Evolutionary conservation across 75 land plant genomes (phyloP).

Genomic region (Gnetum montanum): DNA sequence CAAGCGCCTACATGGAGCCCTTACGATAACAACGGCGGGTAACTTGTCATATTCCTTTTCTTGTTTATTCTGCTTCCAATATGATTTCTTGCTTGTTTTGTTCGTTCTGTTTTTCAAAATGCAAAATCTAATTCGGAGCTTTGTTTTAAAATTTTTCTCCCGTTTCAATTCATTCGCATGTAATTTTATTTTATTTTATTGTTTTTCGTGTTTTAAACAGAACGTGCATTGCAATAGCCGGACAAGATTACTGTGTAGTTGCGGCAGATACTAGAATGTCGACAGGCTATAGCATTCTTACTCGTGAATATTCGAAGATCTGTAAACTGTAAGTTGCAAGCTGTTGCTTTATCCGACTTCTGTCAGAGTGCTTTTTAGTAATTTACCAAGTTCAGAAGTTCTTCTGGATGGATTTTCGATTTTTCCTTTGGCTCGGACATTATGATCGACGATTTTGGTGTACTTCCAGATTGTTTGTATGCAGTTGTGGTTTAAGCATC

Average conservation of each 20-base stretch:
- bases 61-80: background rate
- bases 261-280: conserved; percentile 92
- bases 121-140: background rate
- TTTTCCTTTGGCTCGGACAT: no score
- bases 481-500: no score
- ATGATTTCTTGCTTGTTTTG: background rate
- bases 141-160: background rate
- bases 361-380: no score
- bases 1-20: conserved; percentile 49
- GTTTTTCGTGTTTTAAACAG: conserved; percentile 19
- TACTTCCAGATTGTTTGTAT: no score
- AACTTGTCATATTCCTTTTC: conserved; percentile 1
- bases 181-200: background rate
- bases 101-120: background rate
- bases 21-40: conserved; percentile 98
- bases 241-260: conserved; percentile 82
- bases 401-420: no score
- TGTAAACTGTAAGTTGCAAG: conserved; percentile 62
- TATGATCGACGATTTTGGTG: no score
- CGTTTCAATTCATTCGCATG: no score
- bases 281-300: conserved; percentile 81
- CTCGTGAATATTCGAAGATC: conserved; percentile 84
- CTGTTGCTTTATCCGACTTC: no score
- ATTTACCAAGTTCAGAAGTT: no score
- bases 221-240: conserved; percentile 88